These are phyloP conservation scores for Bryoerythrophyllum caledonicum DNA, from an alignment of 225 moss, liverwort and hornwort species.

Conservation along the genomic window DNA sequence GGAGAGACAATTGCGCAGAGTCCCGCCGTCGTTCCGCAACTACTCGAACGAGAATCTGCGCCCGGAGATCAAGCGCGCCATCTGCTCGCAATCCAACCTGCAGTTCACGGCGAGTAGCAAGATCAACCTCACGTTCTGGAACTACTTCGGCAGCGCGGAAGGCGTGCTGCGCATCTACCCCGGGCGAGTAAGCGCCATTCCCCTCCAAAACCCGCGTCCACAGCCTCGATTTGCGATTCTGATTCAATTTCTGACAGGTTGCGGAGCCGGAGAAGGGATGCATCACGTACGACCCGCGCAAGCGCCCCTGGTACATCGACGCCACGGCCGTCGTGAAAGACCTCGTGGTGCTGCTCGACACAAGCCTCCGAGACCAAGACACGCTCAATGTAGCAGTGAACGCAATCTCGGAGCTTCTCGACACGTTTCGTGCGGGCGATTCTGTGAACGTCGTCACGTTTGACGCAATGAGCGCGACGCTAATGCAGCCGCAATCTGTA, in stretches of 20 bases:
- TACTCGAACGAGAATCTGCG: slow-evolving; percentile 44
- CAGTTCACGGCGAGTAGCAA: slow-evolving; percentile 47
- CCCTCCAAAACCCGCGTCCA: not conserved
- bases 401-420: slow-evolving; percentile 32
- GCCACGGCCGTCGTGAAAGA: slow-evolving; percentile 51
- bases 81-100: slow-evolving; percentile 52
- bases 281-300: slow-evolving; percentile 46
- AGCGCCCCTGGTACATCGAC: slow-evolving; percentile 46
- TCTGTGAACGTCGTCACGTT: slow-evolving; percentile 41
- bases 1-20: slow-evolving; percentile 11
- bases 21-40: slow-evolving; percentile 38
- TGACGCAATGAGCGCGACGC: slow-evolving; percentile 24
- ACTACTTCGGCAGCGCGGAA: slow-evolving; percentile 49
- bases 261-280: slow-evolving; percentile 36
- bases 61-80: slow-evolving; percentile 44
- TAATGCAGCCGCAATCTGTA: slow-evolving; percentile 36
- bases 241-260: slow-evolving; percentile 20
- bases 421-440: slow-evolving; percentile 27
- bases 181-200: slow-evolving; percentile 36
- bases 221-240: too few relatives aligned
- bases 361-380: slow-evolving; percentile 17
- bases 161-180: slow-evolving; percentile 46
- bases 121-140: slow-evolving; percentile 50
- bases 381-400: slow-evolving; percentile 28
- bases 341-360: slow-evolving; percentile 48